phyloP scores from a whole-genome alignment of 208 protist genomes.

The Trypanosomatidae sp. region DNA sequence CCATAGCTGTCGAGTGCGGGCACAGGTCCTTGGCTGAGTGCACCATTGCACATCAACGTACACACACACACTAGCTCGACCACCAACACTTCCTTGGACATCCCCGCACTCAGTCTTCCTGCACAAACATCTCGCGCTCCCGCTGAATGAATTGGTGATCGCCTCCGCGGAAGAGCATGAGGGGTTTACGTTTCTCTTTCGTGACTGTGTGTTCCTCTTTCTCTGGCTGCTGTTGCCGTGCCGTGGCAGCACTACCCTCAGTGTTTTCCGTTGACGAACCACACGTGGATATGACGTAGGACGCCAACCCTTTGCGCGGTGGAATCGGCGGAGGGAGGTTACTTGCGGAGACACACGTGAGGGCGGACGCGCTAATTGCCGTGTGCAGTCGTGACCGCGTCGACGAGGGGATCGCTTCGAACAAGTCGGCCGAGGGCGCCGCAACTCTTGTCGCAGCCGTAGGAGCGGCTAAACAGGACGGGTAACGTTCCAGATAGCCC shows the following conservation, averaged over 20 bases:
- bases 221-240: background rate
- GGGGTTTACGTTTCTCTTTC: background rate
- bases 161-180: slow-evolving; percentile 18
- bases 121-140: slow-evolving; percentile 20
- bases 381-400: slow-evolving; percentile 2
- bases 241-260: background rate
- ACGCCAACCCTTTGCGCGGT: slow-evolving; percentile 21
- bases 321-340: slow-evolving; percentile 24
- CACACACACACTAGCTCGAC: background rate
- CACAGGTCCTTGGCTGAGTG: background rate
- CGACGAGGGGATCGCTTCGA: background rate
- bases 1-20: background rate
- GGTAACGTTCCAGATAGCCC: slow-evolving; percentile 13
- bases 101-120: slow-evolving; percentile 3
- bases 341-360: background rate
- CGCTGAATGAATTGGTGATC: slow-evolving; percentile 34
- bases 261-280: background rate
- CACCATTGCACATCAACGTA: background rate
- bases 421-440: background rate
- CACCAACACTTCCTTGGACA: background rate
- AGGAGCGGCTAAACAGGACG: background rate
- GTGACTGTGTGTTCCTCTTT: background rate
- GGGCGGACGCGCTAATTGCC: slow-evolving; percentile 13
- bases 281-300: slow-evolving; percentile 27
- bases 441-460: background rate